A percentile compares a stretch with the other conserved stretches of the same genome.
These are phyloP conservation scores for Phaeophleospora eucalypticola DNA, from an alignment of 2,329 filamentous ascomycete species.

Conservation along the genomic window DNA sequence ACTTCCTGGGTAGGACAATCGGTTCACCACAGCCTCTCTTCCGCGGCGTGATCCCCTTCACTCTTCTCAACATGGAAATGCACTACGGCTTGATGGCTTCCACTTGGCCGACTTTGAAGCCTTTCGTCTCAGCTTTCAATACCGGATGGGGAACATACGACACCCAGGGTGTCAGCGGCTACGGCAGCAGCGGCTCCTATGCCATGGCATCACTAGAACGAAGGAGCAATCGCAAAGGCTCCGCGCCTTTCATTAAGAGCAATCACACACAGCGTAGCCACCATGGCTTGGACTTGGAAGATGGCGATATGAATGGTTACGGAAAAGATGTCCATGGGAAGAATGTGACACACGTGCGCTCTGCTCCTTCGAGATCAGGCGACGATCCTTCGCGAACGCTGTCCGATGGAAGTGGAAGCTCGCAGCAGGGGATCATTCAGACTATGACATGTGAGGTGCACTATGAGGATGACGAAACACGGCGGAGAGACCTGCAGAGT, in stretches of 20 bases:
- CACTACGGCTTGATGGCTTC: slow-evolving; percentile 25
- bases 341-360: slow-evolving; percentile 16
- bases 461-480: slow-evolving; percentile 11
- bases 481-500: not conserved
- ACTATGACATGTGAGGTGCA: slow-evolving; percentile 21
- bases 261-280: too few relatives aligned
- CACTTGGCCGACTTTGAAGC: slow-evolving; percentile 22
- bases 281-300: too few relatives aligned
- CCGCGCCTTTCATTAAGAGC: slow-evolving; percentile 5
- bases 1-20: slow-evolving; percentile 13
- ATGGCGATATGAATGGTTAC: not conserved
- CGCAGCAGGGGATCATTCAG: slow-evolving; percentile 24
- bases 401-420: slow-evolving; percentile 17
- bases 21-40: slow-evolving; percentile 16
- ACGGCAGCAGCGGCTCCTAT: slow-evolving; percentile 19
- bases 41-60: slow-evolving; percentile 18
- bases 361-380: not conserved
- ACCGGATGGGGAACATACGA: slow-evolving; percentile 24
- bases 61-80: slow-evolving; percentile 24
- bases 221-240: slow-evolving; percentile 8
- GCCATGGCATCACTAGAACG: slow-evolving; percentile 14
- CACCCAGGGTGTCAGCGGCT: slow-evolving; percentile 16
- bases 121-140: slow-evolving; percentile 25
- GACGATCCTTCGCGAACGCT: slow-evolving; percentile 1
- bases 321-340: slow-evolving; percentile 9